A percentile compares a stretch with the other conserved stretches of the same genome.
These are phyloP conservation scores for Fusarium austroafricanum DNA, from an alignment of 2,329 filamentous ascomycete genomes.

Conservation along the genomic window DNA sequence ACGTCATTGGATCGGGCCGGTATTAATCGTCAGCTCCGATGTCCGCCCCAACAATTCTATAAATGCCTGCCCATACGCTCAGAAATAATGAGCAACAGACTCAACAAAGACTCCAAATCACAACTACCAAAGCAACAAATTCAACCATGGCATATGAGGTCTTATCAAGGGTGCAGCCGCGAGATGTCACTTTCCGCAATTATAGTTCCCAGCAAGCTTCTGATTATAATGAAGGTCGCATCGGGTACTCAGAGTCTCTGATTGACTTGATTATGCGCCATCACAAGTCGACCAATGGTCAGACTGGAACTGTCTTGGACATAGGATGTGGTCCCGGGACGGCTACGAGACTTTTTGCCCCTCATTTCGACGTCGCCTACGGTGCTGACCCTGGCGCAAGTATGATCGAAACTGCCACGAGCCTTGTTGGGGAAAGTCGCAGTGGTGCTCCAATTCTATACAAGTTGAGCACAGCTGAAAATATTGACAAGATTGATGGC, in stretches of 20 bases:
- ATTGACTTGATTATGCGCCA: not conserved
- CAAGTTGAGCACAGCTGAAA: not conserved
- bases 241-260: not conserved
- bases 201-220: slow-evolving; percentile 9
- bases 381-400: slow-evolving; percentile 4
- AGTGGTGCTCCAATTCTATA: not conserved
- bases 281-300: not conserved
- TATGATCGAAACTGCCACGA: not conserved
- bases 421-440: not conserved
- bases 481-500: not conserved
- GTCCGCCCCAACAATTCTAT: too few relatives aligned
- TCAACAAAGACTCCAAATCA: too few relatives aligned
- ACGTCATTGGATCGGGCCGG: too few relatives aligned
- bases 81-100: too few relatives aligned
- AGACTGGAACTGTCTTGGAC: not conserved
- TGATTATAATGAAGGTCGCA: not conserved
- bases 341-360: not conserved
- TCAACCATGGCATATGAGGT: not conserved
- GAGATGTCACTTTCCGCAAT: slow-evolving; percentile 6
- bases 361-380: slow-evolving; percentile 1
- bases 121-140: too few relatives aligned
- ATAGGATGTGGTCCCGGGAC: slow-evolving; percentile 11
- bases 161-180: not conserved
- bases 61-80: too few relatives aligned
- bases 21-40: too few relatives aligned